A percentile compares a stretch with the other conserved stretches of the same genome.
These are phyloP conservation scores for Xylariaceae sp. DNA, from an alignment of 2,329 filamentous ascomycete species.

Conservation along the genomic window DNA sequence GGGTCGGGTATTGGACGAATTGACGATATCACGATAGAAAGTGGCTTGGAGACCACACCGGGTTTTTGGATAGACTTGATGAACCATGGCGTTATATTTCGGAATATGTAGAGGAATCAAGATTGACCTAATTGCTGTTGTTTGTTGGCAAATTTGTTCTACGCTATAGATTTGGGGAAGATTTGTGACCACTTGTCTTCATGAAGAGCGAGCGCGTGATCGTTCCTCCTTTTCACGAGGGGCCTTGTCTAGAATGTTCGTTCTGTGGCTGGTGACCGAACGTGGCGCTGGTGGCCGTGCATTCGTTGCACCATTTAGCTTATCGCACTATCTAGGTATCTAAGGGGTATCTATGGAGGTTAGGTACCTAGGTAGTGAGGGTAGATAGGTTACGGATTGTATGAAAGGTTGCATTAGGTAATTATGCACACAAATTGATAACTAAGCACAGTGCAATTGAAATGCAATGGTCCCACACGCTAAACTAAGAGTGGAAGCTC, in stretches of 20 bases:
- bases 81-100: background rate
- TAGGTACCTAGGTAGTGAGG: no score
- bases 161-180: no score
- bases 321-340: background rate
- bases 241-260: background rate
- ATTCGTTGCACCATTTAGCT: background rate
- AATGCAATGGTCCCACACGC: conserved; percentile 1
- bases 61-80: conserved; percentile 5
- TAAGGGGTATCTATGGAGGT: background rate
- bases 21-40: conserved; percentile 16
- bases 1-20: conserved; percentile 12
- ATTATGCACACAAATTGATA: background rate
- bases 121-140: background rate
- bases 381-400: no score
- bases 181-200: no score
- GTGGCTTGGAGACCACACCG: background rate
- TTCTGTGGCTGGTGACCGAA: background rate
- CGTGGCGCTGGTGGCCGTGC: background rate
- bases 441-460: background rate
- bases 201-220: no score
- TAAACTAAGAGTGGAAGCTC: conserved; percentile 7
- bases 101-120: background rate
- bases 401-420: background rate
- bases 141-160: no score
- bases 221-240: no score